Evolutionary conservation across 441 rosid genomes (phyloP).

Genomic region (Syzygium syzygioides): DNA sequence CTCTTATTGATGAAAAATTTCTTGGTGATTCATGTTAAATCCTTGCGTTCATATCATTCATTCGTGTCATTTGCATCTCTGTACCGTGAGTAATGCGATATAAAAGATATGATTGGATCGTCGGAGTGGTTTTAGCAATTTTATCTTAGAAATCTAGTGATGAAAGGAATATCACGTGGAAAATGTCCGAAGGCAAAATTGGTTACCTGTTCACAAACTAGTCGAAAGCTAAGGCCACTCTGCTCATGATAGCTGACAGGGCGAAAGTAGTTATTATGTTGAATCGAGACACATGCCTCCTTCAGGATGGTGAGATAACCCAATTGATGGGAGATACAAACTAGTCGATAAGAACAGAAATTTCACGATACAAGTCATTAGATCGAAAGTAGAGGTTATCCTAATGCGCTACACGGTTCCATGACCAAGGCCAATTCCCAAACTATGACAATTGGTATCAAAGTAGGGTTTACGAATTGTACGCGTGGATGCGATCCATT

Average conservation of each 20-base stretch:
- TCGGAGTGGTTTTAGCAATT: not conserved
- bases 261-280: not conserved
- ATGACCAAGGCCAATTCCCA: not conserved
- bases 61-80: not conserved
- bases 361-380: not conserved
- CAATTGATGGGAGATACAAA: not conserved
- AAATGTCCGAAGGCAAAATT: not conserved
- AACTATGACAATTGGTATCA: not conserved
- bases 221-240: not conserved
- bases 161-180: not conserved
- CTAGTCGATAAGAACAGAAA: fast-evolving
- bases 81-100: not conserved
- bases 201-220: fast-evolving
- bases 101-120: fast-evolving
- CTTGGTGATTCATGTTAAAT: fast-evolving
- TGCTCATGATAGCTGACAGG: fast-evolving
- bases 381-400: not conserved
- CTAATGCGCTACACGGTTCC: not conserved
- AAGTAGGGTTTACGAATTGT: not conserved
- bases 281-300: not conserved
- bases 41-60: fast-evolving
- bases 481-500: not conserved
- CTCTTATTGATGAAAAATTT: fast-evolving
- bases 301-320: not conserved
- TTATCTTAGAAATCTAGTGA: not conserved